A percentile compares a stretch with the other conserved stretches of the same genome.
phyloP scores from a whole-genome alignment of 2,329 filamentous ascomycete species.

The Aspergillus pseudoglaucus region DNA sequence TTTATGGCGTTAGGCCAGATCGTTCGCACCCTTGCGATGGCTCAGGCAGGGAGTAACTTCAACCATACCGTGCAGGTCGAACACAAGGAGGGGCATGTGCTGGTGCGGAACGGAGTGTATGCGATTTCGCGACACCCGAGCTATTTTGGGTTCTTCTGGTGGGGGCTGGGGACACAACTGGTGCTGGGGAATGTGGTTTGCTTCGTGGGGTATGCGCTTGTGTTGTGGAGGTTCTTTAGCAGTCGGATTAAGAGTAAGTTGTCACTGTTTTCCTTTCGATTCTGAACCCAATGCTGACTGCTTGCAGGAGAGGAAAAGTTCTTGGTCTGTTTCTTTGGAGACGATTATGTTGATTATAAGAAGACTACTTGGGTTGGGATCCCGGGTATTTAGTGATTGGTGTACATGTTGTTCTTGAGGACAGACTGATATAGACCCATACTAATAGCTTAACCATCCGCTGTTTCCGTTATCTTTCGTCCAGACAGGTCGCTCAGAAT shows the following conservation, averaged over 20 bases:
- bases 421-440: too few relatives aligned
- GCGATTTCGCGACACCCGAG: conserved; percentile 70
- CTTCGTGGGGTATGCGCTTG: conserved; percentile 63
- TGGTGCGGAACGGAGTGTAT: conserved; percentile 84
- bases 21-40: conserved; percentile 77
- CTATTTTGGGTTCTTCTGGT: conserved; percentile 99
- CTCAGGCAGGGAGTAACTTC: conserved; percentile 82
- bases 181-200: conserved; percentile 80
- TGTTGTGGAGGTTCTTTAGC: conserved; percentile 82
- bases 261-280: not conserved
- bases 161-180: conserved; percentile 90
- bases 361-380: conserved; percentile 69
- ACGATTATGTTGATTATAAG: conserved; percentile 71
- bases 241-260: conserved; percentile 59
- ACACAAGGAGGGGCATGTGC: conserved; percentile 62
- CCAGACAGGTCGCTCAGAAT: not conserved
- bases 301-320: conserved; percentile 65
- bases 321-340: conserved; percentile 73
- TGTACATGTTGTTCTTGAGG: not conserved
- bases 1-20: conserved; percentile 65
- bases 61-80: conserved; percentile 74
- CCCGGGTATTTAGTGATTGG: conserved; percentile 57
- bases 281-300: conserved; percentile 5
- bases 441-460: too few relatives aligned
- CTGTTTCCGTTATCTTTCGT: too few relatives aligned